These are phyloP conservation scores for Candida buenavistaensis DNA, from an alignment of 1,139 yeast genomes.

Conservation along the genomic window DNA sequence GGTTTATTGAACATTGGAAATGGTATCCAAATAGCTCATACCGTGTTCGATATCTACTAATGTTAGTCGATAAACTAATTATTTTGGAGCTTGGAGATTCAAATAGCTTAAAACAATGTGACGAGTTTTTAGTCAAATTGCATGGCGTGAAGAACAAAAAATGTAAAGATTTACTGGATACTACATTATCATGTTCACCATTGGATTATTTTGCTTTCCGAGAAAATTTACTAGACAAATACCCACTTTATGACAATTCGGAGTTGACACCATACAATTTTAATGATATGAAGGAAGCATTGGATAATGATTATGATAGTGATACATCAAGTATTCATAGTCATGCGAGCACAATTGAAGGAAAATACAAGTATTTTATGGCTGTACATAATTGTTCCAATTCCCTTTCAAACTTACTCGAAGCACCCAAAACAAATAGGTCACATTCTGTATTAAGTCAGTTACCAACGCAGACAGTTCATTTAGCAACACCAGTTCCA, in stretches of 20 bases:
- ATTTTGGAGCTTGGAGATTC: conserved; percentile 67
- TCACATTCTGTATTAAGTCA: conserved; percentile 55
- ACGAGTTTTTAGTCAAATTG: conserved; percentile 46
- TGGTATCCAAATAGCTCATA: conserved; percentile 43
- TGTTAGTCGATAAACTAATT: conserved; percentile 59
- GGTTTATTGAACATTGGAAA: conserved; percentile 66
- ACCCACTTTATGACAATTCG: conserved; percentile 56
- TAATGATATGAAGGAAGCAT: conserved; percentile 16
- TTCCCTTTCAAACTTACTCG: conserved; percentile 57
- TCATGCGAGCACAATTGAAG: conserved; percentile 16
- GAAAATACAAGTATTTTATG: conserved; percentile 37
- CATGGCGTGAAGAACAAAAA: conserved; percentile 41
- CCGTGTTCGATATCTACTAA: conserved; percentile 51
- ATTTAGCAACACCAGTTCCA: conserved; percentile 87
- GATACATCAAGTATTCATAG: conserved; percentile 5
- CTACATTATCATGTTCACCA: conserved; percentile 60
- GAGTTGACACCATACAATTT: conserved; percentile 19
- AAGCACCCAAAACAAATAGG: conserved; percentile 57
- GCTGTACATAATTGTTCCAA: conserved; percentile 44
- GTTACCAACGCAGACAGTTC: conserved; percentile 65
- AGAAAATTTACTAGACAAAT: conserved; percentile 71
- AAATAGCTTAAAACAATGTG: conserved; percentile 42
- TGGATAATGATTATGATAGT: conserved; percentile 8
- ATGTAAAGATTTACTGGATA: conserved; percentile 17
- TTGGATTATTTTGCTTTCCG: conserved; percentile 78